Evolutionary conservation across 495 filamentous ascomycete genomes (phyloP).

Genomic region (Daldinia concentrica): DNA sequence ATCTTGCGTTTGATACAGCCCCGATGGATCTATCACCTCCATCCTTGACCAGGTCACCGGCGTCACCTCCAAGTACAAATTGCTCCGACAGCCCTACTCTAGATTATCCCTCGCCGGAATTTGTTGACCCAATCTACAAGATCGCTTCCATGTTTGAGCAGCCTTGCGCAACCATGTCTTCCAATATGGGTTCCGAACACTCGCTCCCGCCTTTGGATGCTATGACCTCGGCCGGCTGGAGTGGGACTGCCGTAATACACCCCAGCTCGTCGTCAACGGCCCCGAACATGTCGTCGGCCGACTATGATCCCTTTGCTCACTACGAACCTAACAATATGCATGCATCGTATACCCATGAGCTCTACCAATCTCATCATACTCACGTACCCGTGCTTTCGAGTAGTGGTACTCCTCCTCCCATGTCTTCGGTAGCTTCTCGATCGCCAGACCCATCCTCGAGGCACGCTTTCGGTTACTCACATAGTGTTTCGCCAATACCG

Average conservation of each 20-base stretch:
- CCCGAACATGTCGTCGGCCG: slow-evolving; percentile 60
- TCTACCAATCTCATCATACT: slow-evolving; percentile 54
- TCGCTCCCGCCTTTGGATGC: slow-evolving; percentile 55
- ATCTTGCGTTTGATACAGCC: slow-evolving; percentile 41
- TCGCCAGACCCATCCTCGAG: slow-evolving; percentile 53
- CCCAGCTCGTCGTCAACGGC: slow-evolving; percentile 51
- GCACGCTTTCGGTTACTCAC: slow-evolving; percentile 49
- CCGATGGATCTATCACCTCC: slow-evolving; percentile 61
- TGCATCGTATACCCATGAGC: slow-evolving; percentile 57
- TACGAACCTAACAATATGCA: slow-evolving; percentile 51
- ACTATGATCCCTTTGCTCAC: slow-evolving; percentile 62
- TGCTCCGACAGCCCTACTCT: slow-evolving; percentile 59
- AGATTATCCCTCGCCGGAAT: slow-evolving; percentile 56
- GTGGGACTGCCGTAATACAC: slow-evolving; percentile 49
- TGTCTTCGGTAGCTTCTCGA: slow-evolving; percentile 53
- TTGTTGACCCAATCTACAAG: slow-evolving; percentile 59
- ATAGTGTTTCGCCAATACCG: slow-evolving; percentile 53
- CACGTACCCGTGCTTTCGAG: slow-evolving; percentile 48
- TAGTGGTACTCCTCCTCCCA: slow-evolving; percentile 52
- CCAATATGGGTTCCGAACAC: slow-evolving; percentile 52
- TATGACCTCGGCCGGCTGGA: slow-evolving; percentile 57
- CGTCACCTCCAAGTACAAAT: slow-evolving; percentile 58
- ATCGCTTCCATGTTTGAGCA: slow-evolving; percentile 57
- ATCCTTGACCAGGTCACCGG: slow-evolving; percentile 58
- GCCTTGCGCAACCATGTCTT: slow-evolving; percentile 49